Conservation (phyloP, 352 stramenopile species). For the Phytophthora sojae region DNA sequence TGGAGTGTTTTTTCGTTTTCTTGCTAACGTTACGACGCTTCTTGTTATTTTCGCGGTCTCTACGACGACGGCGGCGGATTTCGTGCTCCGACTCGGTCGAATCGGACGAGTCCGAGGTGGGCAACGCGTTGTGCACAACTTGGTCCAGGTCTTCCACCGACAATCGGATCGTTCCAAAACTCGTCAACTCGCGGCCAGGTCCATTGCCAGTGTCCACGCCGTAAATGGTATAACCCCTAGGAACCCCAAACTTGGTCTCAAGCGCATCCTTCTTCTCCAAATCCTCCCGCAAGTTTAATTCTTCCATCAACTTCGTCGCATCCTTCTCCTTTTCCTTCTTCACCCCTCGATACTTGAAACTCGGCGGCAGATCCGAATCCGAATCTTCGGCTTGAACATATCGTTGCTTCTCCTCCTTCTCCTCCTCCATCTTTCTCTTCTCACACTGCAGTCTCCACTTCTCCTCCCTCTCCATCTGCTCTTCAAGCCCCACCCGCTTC, state of each 20-base stretch:
- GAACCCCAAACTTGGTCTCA: background rate
- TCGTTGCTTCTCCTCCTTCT: slow-evolving; percentile 1
- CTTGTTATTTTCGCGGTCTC: slow-evolving; percentile 11
- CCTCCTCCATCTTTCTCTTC: slow-evolving; percentile 1
- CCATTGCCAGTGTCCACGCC: slow-evolving; percentile 1
- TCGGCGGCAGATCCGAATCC: slow-evolving; percentile 15
- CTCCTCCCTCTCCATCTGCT: slow-evolving; percentile 21
- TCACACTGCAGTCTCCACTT: slow-evolving; percentile 18
- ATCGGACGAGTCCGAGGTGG: slow-evolving; percentile 47
- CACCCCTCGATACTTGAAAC: slow-evolving; percentile 20
- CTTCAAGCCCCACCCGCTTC: slow-evolving; percentile 21
- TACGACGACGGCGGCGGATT: slow-evolving; percentile 14
- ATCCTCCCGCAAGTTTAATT: slow-evolving; percentile 12
- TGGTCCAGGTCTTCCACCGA: slow-evolving; percentile 29
- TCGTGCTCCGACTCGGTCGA: slow-evolving; percentile 38
- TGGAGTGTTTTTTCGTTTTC: slow-evolving; percentile 21
- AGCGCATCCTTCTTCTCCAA: slow-evolving; percentile 7
- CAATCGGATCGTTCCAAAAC: slow-evolving; percentile 29
- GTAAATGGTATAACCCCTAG: slow-evolving; percentile 16
- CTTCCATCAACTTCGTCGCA: slow-evolving; percentile 11
- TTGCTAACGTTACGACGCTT: background rate
- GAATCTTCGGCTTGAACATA: background rate
- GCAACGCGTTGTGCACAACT: slow-evolving; percentile 49
- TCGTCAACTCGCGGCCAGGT: background rate
- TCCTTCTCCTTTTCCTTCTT: slow-evolving; percentile 9